Percentiles rank a stretch among this genome's conserved stretches.
These are phyloP conservation scores for Ajuga reptans DNA, from an alignment of 305 asterid genomes.

Conservation along the genomic window DNA sequence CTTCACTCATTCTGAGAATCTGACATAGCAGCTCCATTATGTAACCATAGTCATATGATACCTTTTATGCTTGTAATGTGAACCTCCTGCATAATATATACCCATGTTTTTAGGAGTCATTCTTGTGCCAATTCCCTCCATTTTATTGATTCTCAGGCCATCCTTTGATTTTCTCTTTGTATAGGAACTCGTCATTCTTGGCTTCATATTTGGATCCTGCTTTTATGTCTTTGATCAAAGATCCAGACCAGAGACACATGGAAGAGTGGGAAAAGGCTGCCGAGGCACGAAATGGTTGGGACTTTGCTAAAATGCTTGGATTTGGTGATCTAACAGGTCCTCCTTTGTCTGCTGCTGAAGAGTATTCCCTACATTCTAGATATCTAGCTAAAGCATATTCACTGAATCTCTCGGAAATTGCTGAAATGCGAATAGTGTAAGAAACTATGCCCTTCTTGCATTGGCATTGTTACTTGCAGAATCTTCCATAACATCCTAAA, in stretches of 20 bases:
- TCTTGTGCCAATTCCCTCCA: constrained; percentile 7
- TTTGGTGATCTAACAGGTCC: constrained; percentile 84
- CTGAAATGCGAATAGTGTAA: constrained; percentile 96
- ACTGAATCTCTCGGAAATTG: constrained; percentile 78
- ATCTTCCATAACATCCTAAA: not conserved
- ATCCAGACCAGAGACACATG: constrained; percentile 80
- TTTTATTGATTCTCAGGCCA: not conserved
- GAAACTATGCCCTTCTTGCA: constrained; percentile 23
- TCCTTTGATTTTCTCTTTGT: constrained; percentile 19
- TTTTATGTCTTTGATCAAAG: constrained; percentile 92
- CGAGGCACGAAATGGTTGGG: constrained; percentile 71
- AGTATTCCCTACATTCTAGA: constrained; percentile 91
- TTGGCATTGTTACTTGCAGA: constrained; percentile 1
- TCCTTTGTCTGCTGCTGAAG: constrained; percentile 87
- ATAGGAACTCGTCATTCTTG: constrained; percentile 72
- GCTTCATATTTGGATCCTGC: constrained; percentile 87
- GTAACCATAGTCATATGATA: not conserved
- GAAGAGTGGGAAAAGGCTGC: constrained; percentile 92
- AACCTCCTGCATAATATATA: not conserved
- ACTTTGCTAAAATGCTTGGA: constrained; percentile 67
- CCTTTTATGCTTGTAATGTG: constrained; percentile 6
- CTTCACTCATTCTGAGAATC: not conserved
- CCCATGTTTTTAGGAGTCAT: constrained; percentile 13
- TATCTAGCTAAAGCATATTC: constrained; percentile 93
- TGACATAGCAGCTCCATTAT: not conserved